Conservation (phyloP, 352 stramenopile species). For the Globisporangium paroecandrum region DNA sequence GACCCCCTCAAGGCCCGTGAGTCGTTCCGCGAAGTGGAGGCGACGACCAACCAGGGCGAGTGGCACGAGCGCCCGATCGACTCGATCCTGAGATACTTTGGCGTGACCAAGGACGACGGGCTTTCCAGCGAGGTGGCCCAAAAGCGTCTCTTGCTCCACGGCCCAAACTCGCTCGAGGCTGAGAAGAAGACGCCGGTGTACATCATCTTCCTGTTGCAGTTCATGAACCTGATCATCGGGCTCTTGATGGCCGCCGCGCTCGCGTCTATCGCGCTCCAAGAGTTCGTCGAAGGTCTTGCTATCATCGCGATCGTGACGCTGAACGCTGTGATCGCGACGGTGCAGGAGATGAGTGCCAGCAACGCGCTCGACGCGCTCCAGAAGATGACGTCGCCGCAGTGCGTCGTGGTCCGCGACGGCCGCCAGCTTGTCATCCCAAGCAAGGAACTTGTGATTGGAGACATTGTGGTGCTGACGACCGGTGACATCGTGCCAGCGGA, state of each 20-base stretch:
- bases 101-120: slow-evolving; percentile 36
- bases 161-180: slow-evolving; percentile 25
- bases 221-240: slow-evolving; percentile 75
- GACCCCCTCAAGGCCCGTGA: slow-evolving; percentile 49
- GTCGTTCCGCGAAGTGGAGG: slow-evolving; percentile 53
- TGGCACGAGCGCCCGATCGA: slow-evolving; percentile 45
- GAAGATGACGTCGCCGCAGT: slow-evolving; percentile 72
- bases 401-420: slow-evolving; percentile 44
- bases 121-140: slow-evolving; percentile 30
- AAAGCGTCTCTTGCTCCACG: slow-evolving; percentile 37
- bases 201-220: slow-evolving; percentile 72
- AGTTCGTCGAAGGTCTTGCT: slow-evolving; percentile 66
- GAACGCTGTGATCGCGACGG: slow-evolving; percentile 66
- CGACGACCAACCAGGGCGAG: slow-evolving; percentile 34
- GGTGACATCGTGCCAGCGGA: slow-evolving; percentile 94
- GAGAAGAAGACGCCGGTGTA: slow-evolving; percentile 52
- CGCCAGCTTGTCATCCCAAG: slow-evolving; percentile 51
- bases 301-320: slow-evolving; percentile 52
- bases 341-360: slow-evolving; percentile 63
- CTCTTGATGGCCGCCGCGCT: slow-evolving; percentile 57
- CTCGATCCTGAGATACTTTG: slow-evolving; percentile 37
- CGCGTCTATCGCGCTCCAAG: slow-evolving; percentile 44
- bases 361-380: slow-evolving; percentile 69
- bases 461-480: slow-evolving; percentile 82
- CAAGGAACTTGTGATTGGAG: slow-evolving; percentile 62